Conservation (phyloP, 345 rosid genomes). For the Camelina hispida region DNA sequence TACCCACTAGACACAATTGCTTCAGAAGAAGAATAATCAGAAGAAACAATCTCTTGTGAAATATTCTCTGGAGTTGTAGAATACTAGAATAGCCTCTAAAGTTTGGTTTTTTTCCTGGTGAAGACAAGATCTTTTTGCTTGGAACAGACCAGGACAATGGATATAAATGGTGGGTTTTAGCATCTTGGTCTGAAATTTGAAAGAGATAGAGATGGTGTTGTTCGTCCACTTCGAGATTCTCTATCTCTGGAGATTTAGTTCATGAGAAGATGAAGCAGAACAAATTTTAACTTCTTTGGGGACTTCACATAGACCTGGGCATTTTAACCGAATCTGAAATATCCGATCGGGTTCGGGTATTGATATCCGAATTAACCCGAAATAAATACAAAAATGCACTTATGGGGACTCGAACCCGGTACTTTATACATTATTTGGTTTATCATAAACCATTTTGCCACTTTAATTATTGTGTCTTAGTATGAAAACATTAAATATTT, state of each 20-base stretch:
- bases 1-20: constrained; percentile 42
- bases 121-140: constrained; percentile 31
- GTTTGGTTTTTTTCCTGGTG: constrained; percentile 19
- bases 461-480: too few species aligned
- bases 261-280: background rate
- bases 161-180: constrained; percentile 28
- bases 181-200: constrained; percentile 45
- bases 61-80: constrained; percentile 57
- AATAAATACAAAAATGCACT: too few species aligned
- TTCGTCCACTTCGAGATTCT: background rate
- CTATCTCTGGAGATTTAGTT: too few species aligned
- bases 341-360: too few species aligned
- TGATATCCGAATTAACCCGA: too few species aligned
- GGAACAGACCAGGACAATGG: constrained; percentile 36
- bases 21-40: constrained; percentile 30
- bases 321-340: too few species aligned
- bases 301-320: too few species aligned
- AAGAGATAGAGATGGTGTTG: constrained; percentile 42
- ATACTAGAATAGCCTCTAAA: constrained; percentile 51
- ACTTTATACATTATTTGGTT: too few species aligned
- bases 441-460: too few species aligned
- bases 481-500: too few species aligned
- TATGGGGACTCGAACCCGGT: too few species aligned
- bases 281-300: too few species aligned
- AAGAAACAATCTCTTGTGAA: constrained; percentile 48